Conservation (phyloP, 202 grass and related monocot species). For the Bolboschoenoplectus hybrid region DNA sequence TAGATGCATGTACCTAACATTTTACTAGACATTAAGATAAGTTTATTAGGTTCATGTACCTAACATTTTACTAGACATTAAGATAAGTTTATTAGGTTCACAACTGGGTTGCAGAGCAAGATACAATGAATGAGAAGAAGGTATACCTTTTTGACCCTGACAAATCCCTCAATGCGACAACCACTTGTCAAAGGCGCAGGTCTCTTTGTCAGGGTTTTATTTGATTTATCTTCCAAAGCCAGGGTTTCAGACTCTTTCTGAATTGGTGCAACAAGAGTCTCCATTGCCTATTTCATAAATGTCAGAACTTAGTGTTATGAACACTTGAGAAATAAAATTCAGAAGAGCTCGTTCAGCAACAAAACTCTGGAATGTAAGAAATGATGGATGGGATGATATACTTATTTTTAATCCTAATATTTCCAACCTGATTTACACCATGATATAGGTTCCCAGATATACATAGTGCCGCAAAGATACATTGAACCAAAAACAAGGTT, state of each 20-base stretch:
- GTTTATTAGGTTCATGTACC: neutral
- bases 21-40: neutral
- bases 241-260: constrained; percentile 65
- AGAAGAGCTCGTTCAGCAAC: constrained; percentile 8
- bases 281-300: constrained; percentile 84
- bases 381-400: constrained; percentile 19
- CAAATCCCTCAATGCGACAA: constrained; percentile 96
- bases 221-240: constrained; percentile 77
- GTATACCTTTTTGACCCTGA: constrained; percentile 86
- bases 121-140: constrained; percentile 12
- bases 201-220: constrained; percentile 66
- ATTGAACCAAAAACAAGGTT: neutral
- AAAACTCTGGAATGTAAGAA: neutral
- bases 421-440: neutral
- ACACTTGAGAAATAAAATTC: neutral
- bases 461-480: neutral
- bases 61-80: neutral
- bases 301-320: neutral
- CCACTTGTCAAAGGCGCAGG: constrained; percentile 92
- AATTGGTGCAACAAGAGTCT: constrained; percentile 77
- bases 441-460: constrained; percentile 2
- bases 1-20: neutral
- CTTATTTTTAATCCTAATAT: neutral
- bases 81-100: neutral
- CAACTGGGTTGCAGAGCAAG: neutral